Evolutionary conservation across 768 basidiomycete genomes (phyloP), one percentile per base, ranked within the genome.

Genomic region (Termitomyces sp.): DNA sequence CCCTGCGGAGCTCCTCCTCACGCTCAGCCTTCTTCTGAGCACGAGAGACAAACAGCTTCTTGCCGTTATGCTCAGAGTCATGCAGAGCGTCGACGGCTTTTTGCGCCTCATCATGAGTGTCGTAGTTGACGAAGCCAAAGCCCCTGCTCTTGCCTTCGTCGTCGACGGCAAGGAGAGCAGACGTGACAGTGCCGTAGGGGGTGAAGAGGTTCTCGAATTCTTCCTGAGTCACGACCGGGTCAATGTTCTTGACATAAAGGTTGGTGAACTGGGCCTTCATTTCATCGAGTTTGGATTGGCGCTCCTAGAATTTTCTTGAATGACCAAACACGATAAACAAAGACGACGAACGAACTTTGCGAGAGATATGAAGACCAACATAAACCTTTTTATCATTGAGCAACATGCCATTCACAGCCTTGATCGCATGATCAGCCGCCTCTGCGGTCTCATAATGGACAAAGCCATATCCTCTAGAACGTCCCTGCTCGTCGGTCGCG

Each of bases 371-470:
- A 68, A 93, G 83, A 49, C 97, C 97, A 62, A 99, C 97, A 65
- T 87, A 99, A 60, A 99, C 97, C 78, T 98, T 98, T 77, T 98
- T 98, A 80, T 99, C 97, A 74, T 98, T 98, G 70, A 98, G 79
- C 60, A 99, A 72, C 97, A 99, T 99, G 61, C 96, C 94, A 69
- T 99, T 97, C 68, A 98, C 97, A 50, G 93, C 89, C 75, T 97
- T 95, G 82, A 99, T 98, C 60, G 97, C 97, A 48, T 81, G 84
- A 14, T 95, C 91, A 53, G 96, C 94, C 24, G 96, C 90, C 73
- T 98, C 97, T 48, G 88, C 89, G 55, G 94, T 97, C 76, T 98
- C 94, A 73, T 98, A 99, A 71, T 99, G 97, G 53, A 99, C 97
- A 72, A 96, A 99, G 34, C 96, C 97, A 67, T 98, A 99, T 58